phyloP scores from a whole-genome alignment of 164 flowering plant species.

The Magnolia sinica region DNA sequence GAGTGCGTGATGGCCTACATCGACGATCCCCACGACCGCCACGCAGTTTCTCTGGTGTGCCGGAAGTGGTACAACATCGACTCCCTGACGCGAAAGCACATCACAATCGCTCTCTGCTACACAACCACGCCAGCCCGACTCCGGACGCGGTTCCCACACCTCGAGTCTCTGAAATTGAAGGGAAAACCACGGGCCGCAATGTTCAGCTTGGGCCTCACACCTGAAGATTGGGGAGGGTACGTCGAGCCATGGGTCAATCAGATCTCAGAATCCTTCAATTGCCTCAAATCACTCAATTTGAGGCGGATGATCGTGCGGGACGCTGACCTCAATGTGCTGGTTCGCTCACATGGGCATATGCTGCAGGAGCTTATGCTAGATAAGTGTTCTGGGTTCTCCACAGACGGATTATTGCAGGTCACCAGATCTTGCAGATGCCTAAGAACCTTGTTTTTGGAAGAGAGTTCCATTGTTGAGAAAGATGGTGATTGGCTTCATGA shows the following conservation, averaged over 20 bases:
- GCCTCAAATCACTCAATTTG: slow-evolving; percentile 69
- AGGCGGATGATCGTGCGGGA: slow-evolving; percentile 85
- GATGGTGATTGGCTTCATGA: no score
- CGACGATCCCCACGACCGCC: no score
- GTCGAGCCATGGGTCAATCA: slow-evolving; percentile 77
- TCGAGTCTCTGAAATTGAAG: slow-evolving; percentile 77
- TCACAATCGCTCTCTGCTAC: slow-evolving; percentile 85
- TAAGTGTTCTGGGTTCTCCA: slow-evolving; percentile 86
- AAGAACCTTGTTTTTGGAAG: no score
- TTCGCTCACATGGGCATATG: slow-evolving; percentile 41
- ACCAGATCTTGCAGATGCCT: slow-evolving; percentile 67
- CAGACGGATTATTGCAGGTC: slow-evolving; percentile 70
- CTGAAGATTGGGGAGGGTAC: slow-evolving; percentile 95
- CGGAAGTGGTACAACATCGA: slow-evolving; percentile 29
- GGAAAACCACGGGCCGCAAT: slow-evolving; percentile 96
- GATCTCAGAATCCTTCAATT: slow-evolving; percentile 43
- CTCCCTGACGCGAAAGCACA: slow-evolving; percentile 61
- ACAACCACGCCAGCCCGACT: slow-evolving; percentile 63
- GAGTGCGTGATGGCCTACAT: no score
- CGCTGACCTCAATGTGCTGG: slow-evolving; percentile 62
- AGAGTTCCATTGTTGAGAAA: no score
- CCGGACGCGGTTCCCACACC: slow-evolving; percentile 44
- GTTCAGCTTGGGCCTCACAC: slow-evolving; percentile 68
- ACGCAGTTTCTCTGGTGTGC: no score
- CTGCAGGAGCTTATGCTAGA: slow-evolving; percentile 63